Percentiles rank a stretch among this genome's conserved stretches.
These are phyloP conservation scores for Ceratobasidium theobromae DNA, from an alignment of 1,284 basidiomycete genomes.

Conservation along the genomic window DNA sequence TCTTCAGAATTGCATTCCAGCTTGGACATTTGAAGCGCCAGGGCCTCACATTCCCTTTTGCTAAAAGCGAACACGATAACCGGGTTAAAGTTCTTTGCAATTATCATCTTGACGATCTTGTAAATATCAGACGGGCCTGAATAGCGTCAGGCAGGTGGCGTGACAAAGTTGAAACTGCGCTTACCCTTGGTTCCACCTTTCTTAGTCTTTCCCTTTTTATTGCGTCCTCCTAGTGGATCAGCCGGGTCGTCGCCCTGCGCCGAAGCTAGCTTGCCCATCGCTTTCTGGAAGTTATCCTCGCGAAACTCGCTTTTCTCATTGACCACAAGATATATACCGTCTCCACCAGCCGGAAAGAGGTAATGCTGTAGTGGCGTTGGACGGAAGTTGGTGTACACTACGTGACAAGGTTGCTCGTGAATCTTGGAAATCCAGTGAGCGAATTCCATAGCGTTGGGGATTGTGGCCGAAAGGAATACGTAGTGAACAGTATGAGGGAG, in stretches of 20 bases:
- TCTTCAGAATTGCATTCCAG: constrained; percentile 95
- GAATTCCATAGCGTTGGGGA: constrained; percentile 99
- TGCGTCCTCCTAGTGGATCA: constrained; percentile 76
- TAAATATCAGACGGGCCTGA: constrained; percentile 91
- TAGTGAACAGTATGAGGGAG: constrained; percentile 95
- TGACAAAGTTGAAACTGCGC: constrained; percentile 34
- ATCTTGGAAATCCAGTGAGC: constrained; percentile 98
- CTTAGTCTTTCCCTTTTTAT: constrained; percentile 84
- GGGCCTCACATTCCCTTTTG: constrained; percentile 95
- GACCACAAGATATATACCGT: constrained; percentile 96
- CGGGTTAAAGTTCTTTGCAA: constrained; percentile 97
- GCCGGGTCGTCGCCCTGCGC: constrained; percentile 91
- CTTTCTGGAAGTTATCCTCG: constrained; percentile 97
- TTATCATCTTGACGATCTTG: constrained; percentile 99
- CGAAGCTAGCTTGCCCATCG: constrained; percentile 91
- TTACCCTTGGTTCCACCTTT: constrained; percentile 92
- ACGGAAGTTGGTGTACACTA: constrained; percentile 99
- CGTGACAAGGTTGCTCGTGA: constrained; percentile 97
- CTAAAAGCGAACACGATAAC: constrained; percentile 99
- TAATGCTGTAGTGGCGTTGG: constrained; percentile 99
- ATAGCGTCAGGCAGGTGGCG: not conserved
- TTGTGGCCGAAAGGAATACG: constrained; percentile 99
- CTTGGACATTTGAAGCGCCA: constrained; percentile 91
- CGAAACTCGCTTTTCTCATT: constrained; percentile 97
- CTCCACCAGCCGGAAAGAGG: constrained; percentile 93